phyloP scores from a whole-genome alignment of 1,139 yeast species.

The Candida dubliniensis region DNA sequence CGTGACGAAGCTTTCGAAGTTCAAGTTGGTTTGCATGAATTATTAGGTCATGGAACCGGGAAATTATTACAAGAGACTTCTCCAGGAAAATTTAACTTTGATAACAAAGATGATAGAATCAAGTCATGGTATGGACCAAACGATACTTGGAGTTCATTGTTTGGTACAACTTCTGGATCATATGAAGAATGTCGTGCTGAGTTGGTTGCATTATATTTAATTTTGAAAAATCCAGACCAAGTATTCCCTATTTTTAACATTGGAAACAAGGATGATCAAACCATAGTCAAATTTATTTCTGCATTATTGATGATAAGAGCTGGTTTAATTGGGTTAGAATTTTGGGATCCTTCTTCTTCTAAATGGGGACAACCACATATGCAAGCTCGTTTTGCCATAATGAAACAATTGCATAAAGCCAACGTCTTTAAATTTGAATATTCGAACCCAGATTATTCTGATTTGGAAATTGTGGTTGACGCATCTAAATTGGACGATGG shows the following conservation, averaged over 20 bases:
- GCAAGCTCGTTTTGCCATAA: conserved; percentile 87
- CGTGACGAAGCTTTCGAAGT: conserved; percentile 85
- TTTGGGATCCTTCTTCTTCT: conserved; percentile 76
- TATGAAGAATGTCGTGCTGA: conserved; percentile 95
- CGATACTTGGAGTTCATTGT: conserved; percentile 87
- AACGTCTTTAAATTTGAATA: conserved; percentile 59
- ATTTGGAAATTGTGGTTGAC: conserved; percentile 61
- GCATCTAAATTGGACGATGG: conserved; percentile 54
- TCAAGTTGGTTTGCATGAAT: conserved; percentile 89
- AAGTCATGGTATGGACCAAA: conserved; percentile 71
- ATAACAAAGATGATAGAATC: conserved; percentile 64
- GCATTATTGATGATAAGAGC: conserved; percentile 85
- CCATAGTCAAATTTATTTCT: conserved; percentile 63
- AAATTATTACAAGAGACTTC: conserved; percentile 67
- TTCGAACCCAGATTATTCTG: conserved; percentile 51
- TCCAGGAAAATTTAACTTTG: conserved; percentile 71
- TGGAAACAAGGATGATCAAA: conserved; percentile 53
- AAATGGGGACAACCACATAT: conserved; percentile 97
- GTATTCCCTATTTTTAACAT: conserved; percentile 75
- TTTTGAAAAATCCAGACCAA: conserved; percentile 58
- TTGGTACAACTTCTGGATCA: conserved; percentile 80
- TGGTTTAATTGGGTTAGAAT: conserved; percentile 77
- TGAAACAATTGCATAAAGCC: conserved; percentile 72
- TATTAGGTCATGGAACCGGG: conserved; percentile 92
- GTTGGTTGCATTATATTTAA: conserved; percentile 78